Conservation (phyloP, 2,329 filamentous ascomycete genomes). For the Fusarium chlamydosporum region DNA sequence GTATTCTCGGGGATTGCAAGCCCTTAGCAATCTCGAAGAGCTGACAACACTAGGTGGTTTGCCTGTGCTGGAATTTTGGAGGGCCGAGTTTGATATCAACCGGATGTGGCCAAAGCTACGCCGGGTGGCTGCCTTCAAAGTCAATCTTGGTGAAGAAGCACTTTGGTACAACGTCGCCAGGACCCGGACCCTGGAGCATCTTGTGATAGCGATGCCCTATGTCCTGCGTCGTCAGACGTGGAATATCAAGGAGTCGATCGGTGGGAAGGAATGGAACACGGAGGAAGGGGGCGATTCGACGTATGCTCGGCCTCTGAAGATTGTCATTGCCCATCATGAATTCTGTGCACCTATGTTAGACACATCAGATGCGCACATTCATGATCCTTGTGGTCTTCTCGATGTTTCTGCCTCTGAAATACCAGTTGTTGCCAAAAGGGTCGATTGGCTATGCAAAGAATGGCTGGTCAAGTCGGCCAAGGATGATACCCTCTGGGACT, state of each 20-base stretch:
- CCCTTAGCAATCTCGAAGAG: slow-evolving; percentile 32
- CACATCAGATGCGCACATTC: neutral
- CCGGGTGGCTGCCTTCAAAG: slow-evolving; percentile 32
- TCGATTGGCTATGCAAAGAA: slow-evolving; percentile 34
- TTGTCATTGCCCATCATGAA: slow-evolving; percentile 36
- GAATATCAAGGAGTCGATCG: slow-evolving; percentile 35
- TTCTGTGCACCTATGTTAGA: slow-evolving; percentile 28
- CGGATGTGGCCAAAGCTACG: slow-evolving; percentile 30
- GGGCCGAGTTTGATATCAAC: neutral
- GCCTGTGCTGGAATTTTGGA: slow-evolving; percentile 33
- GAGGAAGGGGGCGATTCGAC: slow-evolving; percentile 36
- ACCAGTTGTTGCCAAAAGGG: slow-evolving; percentile 15
- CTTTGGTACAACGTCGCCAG: slow-evolving; percentile 36
- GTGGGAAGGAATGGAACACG: slow-evolving; percentile 17
- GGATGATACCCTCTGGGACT: slow-evolving; percentile 25
- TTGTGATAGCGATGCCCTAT: slow-evolving; percentile 27
- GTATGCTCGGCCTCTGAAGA: slow-evolving; percentile 30
- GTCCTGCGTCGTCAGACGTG: slow-evolving; percentile 22
- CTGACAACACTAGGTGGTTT: slow-evolving; percentile 34
- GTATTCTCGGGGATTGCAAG: slow-evolving; percentile 8
- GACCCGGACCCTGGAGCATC: slow-evolving; percentile 14
- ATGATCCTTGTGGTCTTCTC: slow-evolving; percentile 23
- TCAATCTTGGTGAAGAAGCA: slow-evolving; percentile 28
- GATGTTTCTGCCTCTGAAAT: slow-evolving; percentile 19
- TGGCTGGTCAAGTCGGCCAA: slow-evolving; percentile 35